Base-by-base conservation (phyloP, 768 basidiomycete genomes). In the Boletus rex-veris region DNA sequence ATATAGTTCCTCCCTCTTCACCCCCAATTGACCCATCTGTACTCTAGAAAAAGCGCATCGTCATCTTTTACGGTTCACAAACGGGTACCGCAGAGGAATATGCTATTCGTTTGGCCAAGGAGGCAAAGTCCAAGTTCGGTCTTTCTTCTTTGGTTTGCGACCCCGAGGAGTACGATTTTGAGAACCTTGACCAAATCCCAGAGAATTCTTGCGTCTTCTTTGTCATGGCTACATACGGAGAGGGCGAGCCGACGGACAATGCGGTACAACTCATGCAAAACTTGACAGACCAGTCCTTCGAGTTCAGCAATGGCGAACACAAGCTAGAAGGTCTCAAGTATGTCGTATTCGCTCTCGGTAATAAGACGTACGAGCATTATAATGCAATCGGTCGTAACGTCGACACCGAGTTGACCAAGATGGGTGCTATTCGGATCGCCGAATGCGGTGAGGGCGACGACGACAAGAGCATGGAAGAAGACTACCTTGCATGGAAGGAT, bases 401-500 rank as follows among this genome's bases (percentile, higher is more conserved):
- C 50, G 96, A 99, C 63, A 64, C 77, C 3, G 72, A 82, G 28
- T 74, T 99, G 54, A 71, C 80, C 5, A 83, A 85, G 66, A 85
- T 93, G 77, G 96, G 94, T 28, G 97, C 83, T 19, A 69, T 76
- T 50, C 84, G 92, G 48, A 89, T 98, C 35, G 94, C 94, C 40
- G 86, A 88, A 68, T 79, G 88, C 37, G 96, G 96, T 10, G 95
- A 98, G 72, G 96, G 96, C 58, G 97, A 99, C 66, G 96, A 99
- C 66, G 97, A 99, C 73, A 97, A 97, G 78, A 93, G 90, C 67
- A 98, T 99, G 95, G 96, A 99, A 71, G 96, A 99, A 75, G 96
- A 99, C 71, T 99, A 98, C 70, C 82, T 99, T 12, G 94, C 92
- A 64, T 99, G 96, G 96, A 99, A 98, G 72, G 96, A 99, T 66